Percentiles rank a stretch among this genome's conserved stretches.
These are phyloP conservation scores for Calocybe cyanea DNA, from an alignment of 768 basidiomycete species.

Conservation along the genomic window DNA sequence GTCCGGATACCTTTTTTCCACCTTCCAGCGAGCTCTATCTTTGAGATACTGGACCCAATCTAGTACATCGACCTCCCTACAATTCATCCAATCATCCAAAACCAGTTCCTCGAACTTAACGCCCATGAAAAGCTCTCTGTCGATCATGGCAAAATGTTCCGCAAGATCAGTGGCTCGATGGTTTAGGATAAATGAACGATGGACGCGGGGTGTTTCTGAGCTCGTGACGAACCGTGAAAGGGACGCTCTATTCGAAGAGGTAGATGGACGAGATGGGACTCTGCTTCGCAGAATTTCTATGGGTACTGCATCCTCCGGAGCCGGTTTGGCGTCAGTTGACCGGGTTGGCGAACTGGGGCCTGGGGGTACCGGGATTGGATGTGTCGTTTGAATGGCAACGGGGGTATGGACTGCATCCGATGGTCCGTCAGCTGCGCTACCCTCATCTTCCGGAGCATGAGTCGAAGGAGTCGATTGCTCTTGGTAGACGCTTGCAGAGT, in stretches of 20 bases:
- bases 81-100: conserved; percentile 62
- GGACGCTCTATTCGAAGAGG: conserved; percentile 18
- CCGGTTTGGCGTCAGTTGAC: conserved; percentile 42
- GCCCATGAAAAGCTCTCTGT: conserved; percentile 79
- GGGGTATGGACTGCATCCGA: conserved; percentile 26
- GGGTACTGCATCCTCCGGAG: conserved; percentile 60
- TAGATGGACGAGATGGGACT: conserved; percentile 31
- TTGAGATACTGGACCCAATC: conserved; percentile 86
- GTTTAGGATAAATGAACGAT: conserved; percentile 71
- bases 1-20: conserved; percentile 49
- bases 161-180: conserved; percentile 61
- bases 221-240: conserved; percentile 31
- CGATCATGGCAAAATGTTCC: conserved; percentile 82
- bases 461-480: conserved; percentile 7
- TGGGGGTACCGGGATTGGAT: conserved; percentile 23
- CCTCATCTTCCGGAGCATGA: conserved; percentile 4
- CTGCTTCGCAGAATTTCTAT: conserved; percentile 63
- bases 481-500: conserved; percentile 7
- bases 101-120: conserved; percentile 90
- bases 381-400: conserved; percentile 26
- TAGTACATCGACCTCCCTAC: conserved; percentile 61
- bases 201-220: conserved; percentile 36
- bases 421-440: conserved; percentile 3
- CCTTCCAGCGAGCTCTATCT: conserved; percentile 66
- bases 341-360: conserved; percentile 27